phyloP scores from a whole-genome alignment of 192 early-diverging fungal species.

The Umbelopsis isabellina region DNA sequence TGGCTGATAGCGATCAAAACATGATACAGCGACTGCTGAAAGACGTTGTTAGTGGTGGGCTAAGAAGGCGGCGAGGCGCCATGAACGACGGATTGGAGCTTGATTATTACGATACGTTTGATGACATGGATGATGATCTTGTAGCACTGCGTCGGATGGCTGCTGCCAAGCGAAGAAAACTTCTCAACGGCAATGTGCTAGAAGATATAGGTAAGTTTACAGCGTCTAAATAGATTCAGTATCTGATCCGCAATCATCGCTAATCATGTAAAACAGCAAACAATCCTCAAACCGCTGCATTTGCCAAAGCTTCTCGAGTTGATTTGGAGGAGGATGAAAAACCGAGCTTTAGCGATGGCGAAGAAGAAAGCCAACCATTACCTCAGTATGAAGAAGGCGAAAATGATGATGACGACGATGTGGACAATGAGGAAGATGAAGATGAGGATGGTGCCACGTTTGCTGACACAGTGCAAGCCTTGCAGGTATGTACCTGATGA shows the following conservation, averaged over 20 bases:
- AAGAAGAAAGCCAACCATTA: conserved; percentile 23
- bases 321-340: conserved; percentile 27
- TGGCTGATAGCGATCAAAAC: conserved; percentile 37
- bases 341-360: conserved; percentile 35
- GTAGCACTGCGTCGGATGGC: conserved; percentile 33
- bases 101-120: conserved; percentile 38
- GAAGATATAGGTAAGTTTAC: conserved; percentile 29
- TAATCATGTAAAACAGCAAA: conserved; percentile 3
- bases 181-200: conserved; percentile 31
- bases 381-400: conserved; percentile 5
- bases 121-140: conserved; percentile 39
- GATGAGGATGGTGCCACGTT: conserved; percentile 15
- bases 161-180: conserved; percentile 29
- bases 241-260: not conserved
- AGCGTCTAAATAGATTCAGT: not conserved
- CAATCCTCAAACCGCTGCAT: conserved; percentile 41
- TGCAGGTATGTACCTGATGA: not conserved
- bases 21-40: conserved; percentile 37
- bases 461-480: conserved; percentile 1
- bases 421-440: not conserved
- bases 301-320: conserved; percentile 42
- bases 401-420: conserved; percentile 27
- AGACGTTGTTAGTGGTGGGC: conserved; percentile 38
- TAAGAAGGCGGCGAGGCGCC: conserved; percentile 30
- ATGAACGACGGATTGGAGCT: conserved; percentile 28